These are phyloP conservation scores for Amylocystis lapponica DNA, from an alignment of 768 basidiomycete species.

Conservation along the genomic window DNA sequence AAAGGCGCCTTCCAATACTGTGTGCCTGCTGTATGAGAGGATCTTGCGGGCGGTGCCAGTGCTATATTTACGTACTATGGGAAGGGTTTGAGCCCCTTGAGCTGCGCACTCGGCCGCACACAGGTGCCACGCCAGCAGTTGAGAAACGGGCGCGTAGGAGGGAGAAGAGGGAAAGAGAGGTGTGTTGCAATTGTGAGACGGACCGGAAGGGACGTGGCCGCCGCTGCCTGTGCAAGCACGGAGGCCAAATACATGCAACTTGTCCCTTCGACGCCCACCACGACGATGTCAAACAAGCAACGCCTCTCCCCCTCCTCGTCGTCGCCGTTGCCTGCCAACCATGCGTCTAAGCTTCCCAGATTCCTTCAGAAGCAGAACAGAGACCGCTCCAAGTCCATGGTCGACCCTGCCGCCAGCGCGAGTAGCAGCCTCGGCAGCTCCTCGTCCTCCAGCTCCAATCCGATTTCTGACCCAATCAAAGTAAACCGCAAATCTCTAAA, in stretches of 20 bases:
- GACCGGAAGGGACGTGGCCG: not conserved
- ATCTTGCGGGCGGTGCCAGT: no score
- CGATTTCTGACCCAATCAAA: constrained; percentile 21
- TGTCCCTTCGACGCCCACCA: no score
- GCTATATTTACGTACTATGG: no score
- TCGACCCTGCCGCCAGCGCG: constrained; percentile 30
- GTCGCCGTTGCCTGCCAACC: constrained; percentile 33
- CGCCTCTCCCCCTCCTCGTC: constrained; percentile 35
- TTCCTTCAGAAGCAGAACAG: constrained; percentile 62
- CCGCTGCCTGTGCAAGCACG: not conserved
- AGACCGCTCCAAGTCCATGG: constrained; percentile 54
- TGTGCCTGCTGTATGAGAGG: no score
- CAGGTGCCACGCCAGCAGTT: no score
- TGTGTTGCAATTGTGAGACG: no score
- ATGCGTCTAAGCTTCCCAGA: constrained; percentile 54
- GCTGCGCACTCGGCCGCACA: no score
- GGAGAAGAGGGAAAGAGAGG: no score
- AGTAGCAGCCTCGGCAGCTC: constrained; percentile 37
- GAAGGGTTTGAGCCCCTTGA: no score
- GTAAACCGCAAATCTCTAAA: constrained; percentile 9
- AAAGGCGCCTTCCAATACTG: no score
- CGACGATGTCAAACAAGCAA: constrained; percentile 42
- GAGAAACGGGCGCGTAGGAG: no score
- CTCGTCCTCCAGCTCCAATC: constrained; percentile 30
- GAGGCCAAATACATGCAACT: not conserved